Evolutionary conservation across 1,284 basidiomycete species (phyloP), one percentile per base, ranked within the genome.

Genomic region (Lignosus rhinocerotis): DNA sequence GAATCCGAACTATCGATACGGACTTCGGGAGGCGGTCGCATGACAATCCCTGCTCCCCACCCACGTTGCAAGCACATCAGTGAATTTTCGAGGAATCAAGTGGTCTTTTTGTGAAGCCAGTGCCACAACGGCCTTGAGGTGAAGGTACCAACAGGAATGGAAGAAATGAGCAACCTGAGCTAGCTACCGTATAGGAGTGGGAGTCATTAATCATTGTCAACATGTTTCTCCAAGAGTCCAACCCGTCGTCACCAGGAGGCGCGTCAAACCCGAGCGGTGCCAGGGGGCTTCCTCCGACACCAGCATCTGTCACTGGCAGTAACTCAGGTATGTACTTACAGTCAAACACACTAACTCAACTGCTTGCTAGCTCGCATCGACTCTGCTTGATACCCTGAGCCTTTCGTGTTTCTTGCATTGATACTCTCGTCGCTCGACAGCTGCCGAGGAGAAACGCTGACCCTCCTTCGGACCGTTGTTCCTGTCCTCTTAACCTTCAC

Each of bases 51-150:
- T 44, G 48, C 44, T 48, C 52, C 53, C 41, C 49, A 34, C n/a
- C 34, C 50, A 43, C 45, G 53, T 33, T 45, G 55, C 50, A 31
- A 25, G 21, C 49, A 39, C 44, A 59, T 54, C 56, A 31, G 42
- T 46, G 36, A 39, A 56, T 56, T 31, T 31, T 39, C 54, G 39
- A n/a, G 43, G 39, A 11, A 12, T 39, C 41, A 52, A 36, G 53
- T 41, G 19, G 31, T 41, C 16, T 56, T 49, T 51, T 53, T 45
- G 19, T 52, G 42, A 32, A 39, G 46, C 49, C 12, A 16, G 43
- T 31, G 55, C 53, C 36, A 47, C 42, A 33, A 53, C 43, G 51
- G 60, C 63, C 58, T 63, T 56, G 62, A 63, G 62, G 62, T 39
- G 12, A 41, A 58, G 47, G 38, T 25, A 56, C 36, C 33, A 36